Conservation (phyloP, 1,284 basidiomycete genomes). For the Trametes sp. region DNA sequence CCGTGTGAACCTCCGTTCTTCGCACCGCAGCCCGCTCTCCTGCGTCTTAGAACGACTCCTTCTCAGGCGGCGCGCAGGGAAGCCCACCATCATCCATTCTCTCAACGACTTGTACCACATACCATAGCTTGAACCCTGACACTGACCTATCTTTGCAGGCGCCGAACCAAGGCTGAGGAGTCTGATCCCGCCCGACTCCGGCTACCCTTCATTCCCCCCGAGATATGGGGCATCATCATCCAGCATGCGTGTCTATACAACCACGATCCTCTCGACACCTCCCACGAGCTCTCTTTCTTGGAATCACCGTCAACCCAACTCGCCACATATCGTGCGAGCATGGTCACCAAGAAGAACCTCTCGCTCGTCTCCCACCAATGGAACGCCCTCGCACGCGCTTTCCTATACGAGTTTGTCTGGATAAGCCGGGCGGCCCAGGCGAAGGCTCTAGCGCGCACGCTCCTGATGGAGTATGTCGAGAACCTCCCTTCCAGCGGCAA, state of each 20-base stretch:
- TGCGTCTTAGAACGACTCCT: neutral
- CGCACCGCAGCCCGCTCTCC: neutral
- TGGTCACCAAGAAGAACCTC: conserved; percentile 58
- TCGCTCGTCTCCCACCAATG: conserved; percentile 63
- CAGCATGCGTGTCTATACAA: conserved; percentile 55
- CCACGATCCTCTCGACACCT: conserved; percentile 54
- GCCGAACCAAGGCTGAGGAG: conserved; percentile 16
- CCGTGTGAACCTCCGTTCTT: conserved; percentile 21
- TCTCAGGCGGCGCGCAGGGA: neutral
- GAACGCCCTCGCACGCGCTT: conserved; percentile 58
- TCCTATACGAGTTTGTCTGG: conserved; percentile 75
- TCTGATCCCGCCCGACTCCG: conserved; percentile 4
- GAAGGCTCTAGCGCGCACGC: conserved; percentile 59
- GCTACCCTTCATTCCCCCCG: conserved; percentile 58
- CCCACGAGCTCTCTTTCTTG: conserved; percentile 58
- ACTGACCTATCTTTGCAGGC: conserved; percentile 19
- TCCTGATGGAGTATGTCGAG: conserved; percentile 56
- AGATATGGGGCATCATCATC: conserved; percentile 67
- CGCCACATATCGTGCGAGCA: conserved; percentile 52
- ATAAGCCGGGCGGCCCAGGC: conserved; percentile 65
- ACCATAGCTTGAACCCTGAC: too few species aligned
- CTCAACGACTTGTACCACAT: neutral
- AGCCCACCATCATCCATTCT: neutral
- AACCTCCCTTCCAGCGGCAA: conserved; percentile 52
- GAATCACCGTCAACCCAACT: conserved; percentile 51